Base-by-base conservation (phyloP, 768 basidiomycete genomes). In the Mycena chlorophos region DNA sequence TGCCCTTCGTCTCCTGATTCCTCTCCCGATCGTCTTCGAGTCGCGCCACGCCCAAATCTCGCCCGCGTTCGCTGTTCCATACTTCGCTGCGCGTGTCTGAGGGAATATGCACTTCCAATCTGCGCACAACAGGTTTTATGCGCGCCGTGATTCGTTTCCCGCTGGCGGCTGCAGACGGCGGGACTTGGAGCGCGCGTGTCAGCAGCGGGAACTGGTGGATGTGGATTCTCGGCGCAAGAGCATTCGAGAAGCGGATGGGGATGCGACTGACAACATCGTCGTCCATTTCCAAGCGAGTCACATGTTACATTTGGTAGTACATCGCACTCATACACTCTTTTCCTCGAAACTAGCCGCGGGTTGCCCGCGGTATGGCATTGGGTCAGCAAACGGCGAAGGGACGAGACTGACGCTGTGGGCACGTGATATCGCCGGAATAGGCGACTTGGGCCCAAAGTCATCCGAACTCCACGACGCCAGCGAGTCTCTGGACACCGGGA, bases 151-250 rank as follows among this genome's bases (percentile, higher is more conserved):
- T 89, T 22, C 82, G 80, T 70, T 92, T 92, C 5, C 92, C 91
- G 63, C 83, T 86, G 29, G 78, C 65, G 34, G 73, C 67, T 5
- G 91, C 88, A 2, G 89, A 87, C 27, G 91, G 90, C 4, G 91
- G 91, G 3, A 78, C 79, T 70, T 88, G 87, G 2, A 94, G 75
- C 10, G 89, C 85, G 25, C 89, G 80, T 8, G 78, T 84, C 2
- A 91, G 74, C 6, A 94, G 78, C 4, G 92, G 91, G 63, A 85
- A 93, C 61, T 94, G 91, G 63, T 92, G 89, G 3, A 93, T 69
- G 31, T 92, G 89, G 34, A 94, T 68, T 65, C 85, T 79, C 2
- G 86, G 81, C 29, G 73, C 67, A 20, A 88, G 79, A 16, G 72
- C 69, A 66, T 86, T 82, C 37, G 88, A 86, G 61, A 80, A 84